Percentiles rank a stretch among this genome's conserved stretches.
Conservation (phyloP, 164 flowering plant genomes). For the Macadamia integrifolia region DNA sequence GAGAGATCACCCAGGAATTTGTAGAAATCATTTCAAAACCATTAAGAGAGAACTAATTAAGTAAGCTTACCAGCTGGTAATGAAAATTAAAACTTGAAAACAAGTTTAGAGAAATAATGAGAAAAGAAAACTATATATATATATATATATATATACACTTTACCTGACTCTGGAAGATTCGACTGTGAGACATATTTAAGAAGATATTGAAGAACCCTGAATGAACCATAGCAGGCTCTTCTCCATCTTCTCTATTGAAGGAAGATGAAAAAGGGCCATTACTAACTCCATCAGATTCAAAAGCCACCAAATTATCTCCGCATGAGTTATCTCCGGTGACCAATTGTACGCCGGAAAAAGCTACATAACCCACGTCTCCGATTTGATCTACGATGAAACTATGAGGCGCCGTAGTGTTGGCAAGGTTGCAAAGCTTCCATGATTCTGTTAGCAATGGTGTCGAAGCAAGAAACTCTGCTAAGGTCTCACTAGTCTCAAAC, state of each 20-base stretch:
- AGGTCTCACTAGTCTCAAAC: conserved; percentile 69
- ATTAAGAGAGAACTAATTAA: too few relatives aligned
- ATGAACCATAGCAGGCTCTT: conserved; percentile 46
- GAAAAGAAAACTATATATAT: too few relatives aligned
- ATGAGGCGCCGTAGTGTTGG: conserved; percentile 29
- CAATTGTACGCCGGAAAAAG: conserved; percentile 44
- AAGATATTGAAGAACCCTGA: conserved; percentile 39
- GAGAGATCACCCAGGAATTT: too few relatives aligned
- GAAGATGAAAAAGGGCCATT: conserved; percentile 28
- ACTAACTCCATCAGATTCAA: conserved; percentile 10
- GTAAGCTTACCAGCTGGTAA: too few relatives aligned
- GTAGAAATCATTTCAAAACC: too few relatives aligned
- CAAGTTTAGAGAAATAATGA: too few relatives aligned
- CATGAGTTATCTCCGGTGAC: conserved; percentile 15
- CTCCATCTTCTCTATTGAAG: conserved; percentile 9
- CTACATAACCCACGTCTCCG: conserved; percentile 40
- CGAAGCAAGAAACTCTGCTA: conserved; percentile 52
- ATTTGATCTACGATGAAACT: conserved; percentile 24
- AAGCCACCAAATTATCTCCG: conserved; percentile 20
- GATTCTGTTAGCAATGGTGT: conserved; percentile 49
- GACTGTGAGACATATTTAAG: conserved; percentile 16
- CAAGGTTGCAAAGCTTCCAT: conserved; percentile 49
- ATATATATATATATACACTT: too few relatives aligned
- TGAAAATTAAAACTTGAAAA: too few relatives aligned
- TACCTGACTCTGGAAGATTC: conserved; percentile 43